Evolutionary conservation across 495 filamentous ascomycete genomes (phyloP).

Genomic region (Neurospora terricola): DNA sequence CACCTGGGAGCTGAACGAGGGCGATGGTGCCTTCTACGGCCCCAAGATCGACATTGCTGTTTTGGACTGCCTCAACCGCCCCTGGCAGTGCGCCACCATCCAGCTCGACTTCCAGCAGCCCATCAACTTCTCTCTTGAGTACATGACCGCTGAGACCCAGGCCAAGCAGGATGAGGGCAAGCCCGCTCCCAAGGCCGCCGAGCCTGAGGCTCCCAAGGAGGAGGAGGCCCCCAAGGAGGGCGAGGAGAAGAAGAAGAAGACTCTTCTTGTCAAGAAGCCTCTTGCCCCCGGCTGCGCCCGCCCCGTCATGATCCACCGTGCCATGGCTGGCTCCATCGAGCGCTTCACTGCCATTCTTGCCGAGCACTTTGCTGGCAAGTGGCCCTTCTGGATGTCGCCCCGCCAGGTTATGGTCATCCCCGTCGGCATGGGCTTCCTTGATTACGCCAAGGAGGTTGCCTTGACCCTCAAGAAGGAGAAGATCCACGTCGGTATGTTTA

Average conservation of each 20-base stretch:
- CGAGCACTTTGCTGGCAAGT: constrained; percentile 95
- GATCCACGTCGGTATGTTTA: constrained; percentile 39
- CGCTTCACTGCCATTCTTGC: constrained; percentile 88
- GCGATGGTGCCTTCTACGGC: constrained; percentile 95
- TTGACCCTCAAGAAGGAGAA: constrained; percentile 40
- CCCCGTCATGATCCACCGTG: constrained; percentile 95
- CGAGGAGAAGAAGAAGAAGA: constrained; percentile 21
- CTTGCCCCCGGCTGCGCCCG: constrained; percentile 66
- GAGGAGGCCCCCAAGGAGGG: constrained; percentile 8
- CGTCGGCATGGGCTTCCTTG: constrained; percentile 73
- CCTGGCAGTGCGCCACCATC: constrained; percentile 87
- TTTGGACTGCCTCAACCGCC: constrained; percentile 24
- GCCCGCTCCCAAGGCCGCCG: constrained; percentile 36
- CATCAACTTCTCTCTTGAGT: constrained; percentile 40
- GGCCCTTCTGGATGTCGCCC: constrained; percentile 96
- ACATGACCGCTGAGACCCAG: constrained; percentile 44
- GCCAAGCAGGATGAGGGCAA: constrained; percentile 26
- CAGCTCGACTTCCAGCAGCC: constrained; percentile 95
- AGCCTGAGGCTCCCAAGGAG: constrained; percentile 16
- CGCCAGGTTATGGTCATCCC: constrained; percentile 88
- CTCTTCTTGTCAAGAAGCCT: constrained; percentile 33
- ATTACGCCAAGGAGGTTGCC: constrained; percentile 81
- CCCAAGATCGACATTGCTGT: constrained; percentile 77
- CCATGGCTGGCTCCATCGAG: constrained; percentile 88
- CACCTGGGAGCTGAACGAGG: constrained; percentile 80